phyloP scores from a whole-genome alignment of 257 asterid genomes.

The Solanum rostratum region DNA sequence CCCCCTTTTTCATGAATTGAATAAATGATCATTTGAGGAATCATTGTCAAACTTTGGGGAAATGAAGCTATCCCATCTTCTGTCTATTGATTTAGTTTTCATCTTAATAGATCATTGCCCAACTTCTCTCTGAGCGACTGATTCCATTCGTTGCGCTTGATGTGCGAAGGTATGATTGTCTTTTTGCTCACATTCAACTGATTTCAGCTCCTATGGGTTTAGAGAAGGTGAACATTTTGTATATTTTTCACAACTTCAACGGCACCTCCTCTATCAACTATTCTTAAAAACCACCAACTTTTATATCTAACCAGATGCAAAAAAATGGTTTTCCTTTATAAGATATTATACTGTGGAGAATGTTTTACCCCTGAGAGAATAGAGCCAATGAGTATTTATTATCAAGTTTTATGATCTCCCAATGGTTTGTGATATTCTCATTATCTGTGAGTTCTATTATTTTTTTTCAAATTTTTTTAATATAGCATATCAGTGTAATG shows the following conservation, averaged over 20 bases:
- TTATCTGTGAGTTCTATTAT: background rate
- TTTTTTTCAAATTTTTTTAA: background rate
- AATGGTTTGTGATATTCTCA: background rate
- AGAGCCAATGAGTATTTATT: background rate
- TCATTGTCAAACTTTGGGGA: background rate
- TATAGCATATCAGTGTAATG: background rate
- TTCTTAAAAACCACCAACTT: background rate
- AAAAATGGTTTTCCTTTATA: background rate
- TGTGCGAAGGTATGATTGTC: conserved; percentile 68
- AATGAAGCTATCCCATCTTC: background rate
- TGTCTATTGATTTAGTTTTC: conserved; percentile 5
- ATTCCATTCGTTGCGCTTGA: conserved; percentile 99
- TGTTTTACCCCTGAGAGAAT: background rate
- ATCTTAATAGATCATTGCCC: conserved; percentile 82
- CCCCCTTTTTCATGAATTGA: background rate
- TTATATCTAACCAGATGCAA: background rate
- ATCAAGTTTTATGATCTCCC: background rate
- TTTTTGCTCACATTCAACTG: background rate
- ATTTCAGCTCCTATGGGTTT: background rate
- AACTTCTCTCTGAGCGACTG: conserved; percentile 96
- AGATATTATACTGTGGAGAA: background rate
- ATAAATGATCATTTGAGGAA: background rate
- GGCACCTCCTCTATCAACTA: background rate
- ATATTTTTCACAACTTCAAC: background rate
- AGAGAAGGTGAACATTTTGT: background rate